These are phyloP conservation scores for Furcasterigmium furcatum DNA, from an alignment of 2,329 filamentous ascomycete species.

Conservation along the genomic window DNA sequence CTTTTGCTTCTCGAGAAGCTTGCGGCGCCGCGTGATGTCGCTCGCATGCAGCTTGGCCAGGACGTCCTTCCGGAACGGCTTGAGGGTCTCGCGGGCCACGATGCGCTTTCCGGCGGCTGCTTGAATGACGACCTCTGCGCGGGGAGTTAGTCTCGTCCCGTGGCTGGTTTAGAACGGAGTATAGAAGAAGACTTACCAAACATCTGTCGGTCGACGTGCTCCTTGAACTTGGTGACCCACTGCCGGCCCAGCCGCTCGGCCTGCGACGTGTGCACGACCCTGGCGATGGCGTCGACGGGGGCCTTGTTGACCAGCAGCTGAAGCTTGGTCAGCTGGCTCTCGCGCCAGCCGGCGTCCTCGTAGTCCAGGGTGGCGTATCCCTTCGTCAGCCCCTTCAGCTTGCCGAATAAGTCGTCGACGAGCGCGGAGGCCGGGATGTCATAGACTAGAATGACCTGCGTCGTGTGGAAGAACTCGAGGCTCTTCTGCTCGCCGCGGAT, in stretches of 20 bases:
- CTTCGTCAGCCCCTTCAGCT: conserved; percentile 89
- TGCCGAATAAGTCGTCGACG: conserved; percentile 96
- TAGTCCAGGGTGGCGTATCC: conserved; percentile 97
- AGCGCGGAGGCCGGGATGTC: conserved; percentile 83
- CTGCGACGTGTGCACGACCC: conserved; percentile 81
- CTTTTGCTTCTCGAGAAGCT: conserved; percentile 95
- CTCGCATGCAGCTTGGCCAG: conserved; percentile 88
- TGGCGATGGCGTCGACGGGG: conserved; percentile 91
- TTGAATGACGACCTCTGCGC: conserved; percentile 82
- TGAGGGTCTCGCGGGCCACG: conserved; percentile 89
- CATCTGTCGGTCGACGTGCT: conserved; percentile 95
- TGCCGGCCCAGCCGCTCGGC: conserved; percentile 74
- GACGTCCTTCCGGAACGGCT: conserved; percentile 95
- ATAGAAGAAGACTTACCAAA: conserved; percentile 48
- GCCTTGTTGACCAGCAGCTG: conserved; percentile 91
- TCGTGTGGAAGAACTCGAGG: conserved; percentile 85
- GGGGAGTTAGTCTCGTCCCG: background rate
- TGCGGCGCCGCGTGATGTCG: conserved; percentile 77
- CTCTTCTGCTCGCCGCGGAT: conserved; percentile 86
- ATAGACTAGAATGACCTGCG: conserved; percentile 93
- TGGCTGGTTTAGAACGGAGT: background rate
- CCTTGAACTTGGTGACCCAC: conserved; percentile 96
- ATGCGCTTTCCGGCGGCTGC: conserved; percentile 80
- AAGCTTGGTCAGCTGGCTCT: conserved; percentile 79
- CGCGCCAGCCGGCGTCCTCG: conserved; percentile 86